Conservation (phyloP, 2,329 filamentous ascomycete species). For the Nigrospora sphaerica region DNA sequence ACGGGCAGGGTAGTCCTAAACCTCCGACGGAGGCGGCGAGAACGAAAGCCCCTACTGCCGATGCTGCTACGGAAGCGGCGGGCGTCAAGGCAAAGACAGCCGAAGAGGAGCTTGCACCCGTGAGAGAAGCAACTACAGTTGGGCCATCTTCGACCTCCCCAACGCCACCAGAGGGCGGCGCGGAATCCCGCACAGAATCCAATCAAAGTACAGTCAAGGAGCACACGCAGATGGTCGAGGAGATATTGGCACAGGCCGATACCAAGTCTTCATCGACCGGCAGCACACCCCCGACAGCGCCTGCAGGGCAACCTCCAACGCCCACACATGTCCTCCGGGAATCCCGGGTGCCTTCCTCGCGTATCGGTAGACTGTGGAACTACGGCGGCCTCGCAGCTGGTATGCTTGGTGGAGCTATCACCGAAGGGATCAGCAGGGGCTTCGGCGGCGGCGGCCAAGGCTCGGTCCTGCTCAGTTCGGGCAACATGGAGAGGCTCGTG, state of each 20-base stretch:
- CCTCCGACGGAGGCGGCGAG: neutral
- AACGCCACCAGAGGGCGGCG: neutral
- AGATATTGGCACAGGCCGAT: constrained; percentile 15
- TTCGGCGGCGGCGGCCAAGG: constrained; percentile 62
- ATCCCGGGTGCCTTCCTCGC: constrained; percentile 82
- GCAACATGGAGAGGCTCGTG: constrained; percentile 89
- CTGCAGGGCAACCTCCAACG: constrained; percentile 9
- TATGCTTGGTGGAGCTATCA: constrained; percentile 89
- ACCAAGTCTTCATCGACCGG: constrained; percentile 7
- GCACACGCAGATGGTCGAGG: constrained; percentile 14
- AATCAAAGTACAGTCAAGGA: constrained; percentile 11
- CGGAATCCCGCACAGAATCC: neutral
- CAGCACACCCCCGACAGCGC: constrained; percentile 4
- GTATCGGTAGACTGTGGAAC: constrained; percentile 86
- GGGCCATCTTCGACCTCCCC: neutral
- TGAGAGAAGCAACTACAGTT: neutral
- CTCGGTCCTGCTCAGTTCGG: constrained; percentile 79
- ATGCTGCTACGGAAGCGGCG: too few species aligned
- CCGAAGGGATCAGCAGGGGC: constrained; percentile 73
- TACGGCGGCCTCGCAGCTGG: constrained; percentile 89
- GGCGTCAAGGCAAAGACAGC: too few species aligned
- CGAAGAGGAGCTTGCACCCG: too few species aligned
- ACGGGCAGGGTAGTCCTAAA: constrained; percentile 10
- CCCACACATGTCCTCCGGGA: constrained; percentile 67
- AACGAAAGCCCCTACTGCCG: neutral